Conservation (phyloP, 768 basidiomycete species). For the Pleurotus cornucopiae region DNA sequence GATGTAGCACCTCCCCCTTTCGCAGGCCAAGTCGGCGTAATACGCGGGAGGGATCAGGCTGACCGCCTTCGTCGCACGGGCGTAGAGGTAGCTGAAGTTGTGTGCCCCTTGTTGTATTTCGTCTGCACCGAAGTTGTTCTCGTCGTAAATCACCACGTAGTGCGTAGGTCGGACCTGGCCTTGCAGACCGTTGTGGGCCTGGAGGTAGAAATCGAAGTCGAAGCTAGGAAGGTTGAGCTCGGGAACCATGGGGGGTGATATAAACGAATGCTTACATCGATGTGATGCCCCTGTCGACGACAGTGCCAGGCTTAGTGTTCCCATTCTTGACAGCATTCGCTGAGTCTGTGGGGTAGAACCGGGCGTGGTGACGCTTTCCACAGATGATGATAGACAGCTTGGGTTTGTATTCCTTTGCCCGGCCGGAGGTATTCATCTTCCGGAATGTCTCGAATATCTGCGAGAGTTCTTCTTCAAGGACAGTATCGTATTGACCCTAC, state of each 20-base stretch:
- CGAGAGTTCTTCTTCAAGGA: slow-evolving; percentile 57
- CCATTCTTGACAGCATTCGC: slow-evolving; percentile 58
- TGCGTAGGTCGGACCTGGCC: slow-evolving; percentile 72
- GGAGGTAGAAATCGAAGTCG: slow-evolving; percentile 64
- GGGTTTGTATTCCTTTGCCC: slow-evolving; percentile 51
- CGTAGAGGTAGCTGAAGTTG: slow-evolving; percentile 68
- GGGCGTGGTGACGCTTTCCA: slow-evolving; percentile 32
- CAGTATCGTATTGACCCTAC: slow-evolving; percentile 70
- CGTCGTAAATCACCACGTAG: slow-evolving; percentile 79
- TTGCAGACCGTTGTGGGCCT: slow-evolving; percentile 73
- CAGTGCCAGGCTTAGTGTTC: slow-evolving; percentile 76
- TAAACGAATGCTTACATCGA: slow-evolving; percentile 40
- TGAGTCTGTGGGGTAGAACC: slow-evolving; percentile 54
- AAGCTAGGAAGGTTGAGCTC: slow-evolving; percentile 31
- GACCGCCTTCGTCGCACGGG: slow-evolving; percentile 80
- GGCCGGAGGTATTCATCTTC: slow-evolving; percentile 37
- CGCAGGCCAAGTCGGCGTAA: slow-evolving; percentile 80
- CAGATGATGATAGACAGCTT: slow-evolving; percentile 72
- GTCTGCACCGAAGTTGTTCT: slow-evolving; percentile 64
- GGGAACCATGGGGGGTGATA: not conserved
- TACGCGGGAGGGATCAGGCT: slow-evolving; percentile 78
- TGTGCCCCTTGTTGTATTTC: slow-evolving; percentile 72
- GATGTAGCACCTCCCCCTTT: slow-evolving; percentile 72
- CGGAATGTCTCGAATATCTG: slow-evolving; percentile 59
- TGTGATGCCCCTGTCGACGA: slow-evolving; percentile 78